Evolutionary conservation across 257 asterid species (phyloP), one percentile per base, ranked within the genome.

Genomic region (Scutellaria baicalensis): DNA sequence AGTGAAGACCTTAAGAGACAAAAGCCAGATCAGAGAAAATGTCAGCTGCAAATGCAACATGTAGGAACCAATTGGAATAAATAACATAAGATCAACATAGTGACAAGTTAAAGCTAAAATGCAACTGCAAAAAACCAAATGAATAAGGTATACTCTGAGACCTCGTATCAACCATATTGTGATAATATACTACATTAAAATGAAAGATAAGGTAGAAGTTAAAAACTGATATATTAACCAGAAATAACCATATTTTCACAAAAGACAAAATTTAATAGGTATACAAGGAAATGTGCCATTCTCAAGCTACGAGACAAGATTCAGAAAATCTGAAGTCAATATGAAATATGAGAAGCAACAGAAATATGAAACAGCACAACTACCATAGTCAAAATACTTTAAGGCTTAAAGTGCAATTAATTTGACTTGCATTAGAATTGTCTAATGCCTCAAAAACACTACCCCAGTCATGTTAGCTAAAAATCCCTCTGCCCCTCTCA

Each of bases 311-410:
- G 58, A 9, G 58, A 27, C 33, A 27, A 27, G 33, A 27, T 27
- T 27, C 3, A 2, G 33, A 27, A 27, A 27, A 27, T 2, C 33
- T 27, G 33, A 64, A 43, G 56, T 40, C 39, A 17, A 39, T 54
- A 20, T 43, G 48, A 54, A 43, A 21, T 50, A 31, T 59, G 47
- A 31, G 69, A 55, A 20, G 71, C 6, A 14, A 62, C 31, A 69
- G 10, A 61, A n/a, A 54, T 17, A 16, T 18, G 17, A 39, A 9
- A 40, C 13, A 16, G 23, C 39, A 39, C 39, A 33, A 36, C 54
- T 40, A 11, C 38, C 72, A 76, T 44, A 13, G 50, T 12, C 68
- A 75, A 12, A 21, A 38, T 36, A 76, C 44, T 17, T 69, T 12
- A 45, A 14, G 4, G 31, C 31, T 23, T 23, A 23, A 44, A 57